Base-by-base conservation (phyloP, 345 rosid genomes). In the Laguncularia racemosa region DNA sequence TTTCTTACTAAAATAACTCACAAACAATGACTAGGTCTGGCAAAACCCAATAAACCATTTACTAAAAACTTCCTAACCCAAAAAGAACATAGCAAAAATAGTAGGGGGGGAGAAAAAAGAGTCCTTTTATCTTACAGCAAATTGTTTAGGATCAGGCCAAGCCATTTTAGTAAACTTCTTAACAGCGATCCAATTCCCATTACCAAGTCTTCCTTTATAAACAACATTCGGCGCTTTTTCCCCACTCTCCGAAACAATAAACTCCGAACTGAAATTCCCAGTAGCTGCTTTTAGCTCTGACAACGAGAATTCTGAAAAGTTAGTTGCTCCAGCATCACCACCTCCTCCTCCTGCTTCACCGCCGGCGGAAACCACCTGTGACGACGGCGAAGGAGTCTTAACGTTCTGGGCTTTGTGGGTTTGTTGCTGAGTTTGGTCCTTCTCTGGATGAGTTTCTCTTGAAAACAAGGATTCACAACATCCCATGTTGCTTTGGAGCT, bases 121-220 rank as follows among this genome's bases (percentile, higher is more conserved):
- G 40, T 33, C 40, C 6, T 6, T 33, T 33, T 33, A 43, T 3
- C 17, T 47, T 60, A 76, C 81, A 63, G 58, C 63, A 52, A 77
- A 77, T 69, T 73, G 81, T 47, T 70, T 61, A 17, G 78, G 76
- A 59, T 77, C 76, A 7, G 81, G 82, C 82, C 82, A 77, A 19
- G 82, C 69, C 33, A 59, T 53, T 54, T 65, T 71, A 38, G 74
- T 49, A 64, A 77, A 77, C 58, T 73, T 73, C 64, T 77, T 77
- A 64, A 73, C 59, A 12, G 82, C 78, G 21, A 77, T 66, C 56
- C 68, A 52, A 38, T 67, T 54, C 21, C 63, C 62, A 62, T 55
- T 65, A 40, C 60, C 51, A 55, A 77, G 70, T 49, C 68, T 67
- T 16, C 76, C 82, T 21, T 55, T 71, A 59, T 59, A 73, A 33